These are phyloP conservation scores for Penicillium decumbens DNA, from an alignment of 2,329 filamentous ascomycete genomes.

Conservation along the genomic window DNA sequence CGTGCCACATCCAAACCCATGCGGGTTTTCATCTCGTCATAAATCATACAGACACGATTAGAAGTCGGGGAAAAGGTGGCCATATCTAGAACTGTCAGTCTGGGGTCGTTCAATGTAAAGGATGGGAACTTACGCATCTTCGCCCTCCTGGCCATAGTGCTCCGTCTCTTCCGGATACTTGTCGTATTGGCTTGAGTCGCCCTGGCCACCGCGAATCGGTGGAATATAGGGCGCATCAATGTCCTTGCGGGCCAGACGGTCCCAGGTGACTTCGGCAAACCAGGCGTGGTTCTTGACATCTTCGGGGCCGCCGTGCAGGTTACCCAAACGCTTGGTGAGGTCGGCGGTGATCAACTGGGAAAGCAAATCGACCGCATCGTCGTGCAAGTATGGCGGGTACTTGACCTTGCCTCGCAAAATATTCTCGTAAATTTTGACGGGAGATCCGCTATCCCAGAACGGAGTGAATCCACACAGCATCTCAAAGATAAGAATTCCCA, in stretches of 20 bases:
- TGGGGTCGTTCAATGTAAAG: background rate
- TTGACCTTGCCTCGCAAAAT: conserved; percentile 94
- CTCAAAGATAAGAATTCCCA: conserved; percentile 97
- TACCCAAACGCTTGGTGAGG: conserved; percentile 89
- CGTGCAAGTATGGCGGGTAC: conserved; percentile 92
- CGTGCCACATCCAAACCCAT: conserved; percentile 14
- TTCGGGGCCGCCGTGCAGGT: conserved; percentile 81
- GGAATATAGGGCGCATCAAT: conserved; percentile 98
- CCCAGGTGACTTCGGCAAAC: conserved; percentile 98
- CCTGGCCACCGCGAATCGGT: conserved; percentile 85
- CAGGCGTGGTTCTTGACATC: conserved; percentile 95
- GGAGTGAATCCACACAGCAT: conserved; percentile 99
- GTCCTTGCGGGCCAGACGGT: conserved; percentile 86
- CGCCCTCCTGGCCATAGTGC: conserved; percentile 72
- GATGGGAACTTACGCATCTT: conserved; percentile 71
- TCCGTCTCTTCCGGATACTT: conserved; percentile 97
- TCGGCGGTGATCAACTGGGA: conserved; percentile 91
- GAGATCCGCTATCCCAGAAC: conserved; percentile 96
- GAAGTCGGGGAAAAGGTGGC: conserved; percentile 71
- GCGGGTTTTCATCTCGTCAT: conserved; percentile 31
- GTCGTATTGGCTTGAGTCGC: conserved; percentile 96
- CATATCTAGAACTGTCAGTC: conserved; percentile 51
- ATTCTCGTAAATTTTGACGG: conserved; percentile 99
- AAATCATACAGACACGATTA: conserved; percentile 42
- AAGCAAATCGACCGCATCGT: conserved; percentile 87